A percentile compares a stretch with the other conserved stretches of the same genome.
Evolutionary conservation across 176 grass and related monocot species (phyloP).

Genomic region (Guadua angustifolia): DNA sequence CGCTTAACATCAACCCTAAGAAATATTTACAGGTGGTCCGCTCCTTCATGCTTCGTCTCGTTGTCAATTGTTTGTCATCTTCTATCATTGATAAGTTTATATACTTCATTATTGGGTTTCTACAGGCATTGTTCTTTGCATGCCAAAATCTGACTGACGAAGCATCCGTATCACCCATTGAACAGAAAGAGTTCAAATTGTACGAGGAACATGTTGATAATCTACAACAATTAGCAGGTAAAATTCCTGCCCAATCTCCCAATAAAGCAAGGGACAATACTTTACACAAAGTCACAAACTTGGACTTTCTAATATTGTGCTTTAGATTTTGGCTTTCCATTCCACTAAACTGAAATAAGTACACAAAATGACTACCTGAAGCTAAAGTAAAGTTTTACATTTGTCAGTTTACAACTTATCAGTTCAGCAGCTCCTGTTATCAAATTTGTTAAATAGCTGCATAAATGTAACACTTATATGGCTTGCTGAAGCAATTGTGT

Average conservation of each 20-base stretch:
- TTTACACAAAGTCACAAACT: neutral
- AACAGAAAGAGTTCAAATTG: conserved; percentile 58
- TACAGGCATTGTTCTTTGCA: conserved; percentile 76
- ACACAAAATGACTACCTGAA: neutral
- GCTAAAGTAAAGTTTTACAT: neutral
- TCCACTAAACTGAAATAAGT: neutral
- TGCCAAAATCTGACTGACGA: conserved; percentile 67
- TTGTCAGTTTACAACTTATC: neutral
- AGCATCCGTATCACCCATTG: conserved; percentile 38
- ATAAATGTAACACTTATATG: neutral
- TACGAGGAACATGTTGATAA: conserved; percentile 57
- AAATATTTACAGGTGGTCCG: conserved; percentile 77
- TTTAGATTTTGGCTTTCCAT: conserved; percentile 8
- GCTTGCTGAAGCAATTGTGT: neutral
- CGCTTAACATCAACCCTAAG: conserved; percentile 76
- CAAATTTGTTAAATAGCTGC: neutral
- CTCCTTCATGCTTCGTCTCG: conserved; percentile 12
- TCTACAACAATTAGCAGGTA: conserved; percentile 72
- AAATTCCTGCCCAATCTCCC: neutral
- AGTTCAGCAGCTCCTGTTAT: neutral
- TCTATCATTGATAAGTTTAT: neutral
- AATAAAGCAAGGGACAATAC: neutral
- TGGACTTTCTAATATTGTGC: neutral
- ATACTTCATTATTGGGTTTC: conserved; percentile 2
- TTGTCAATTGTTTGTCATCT: neutral